Evolutionary conservation across 257 asterid genomes (phyloP).

Genomic region (Przewalskia tangutica): DNA sequence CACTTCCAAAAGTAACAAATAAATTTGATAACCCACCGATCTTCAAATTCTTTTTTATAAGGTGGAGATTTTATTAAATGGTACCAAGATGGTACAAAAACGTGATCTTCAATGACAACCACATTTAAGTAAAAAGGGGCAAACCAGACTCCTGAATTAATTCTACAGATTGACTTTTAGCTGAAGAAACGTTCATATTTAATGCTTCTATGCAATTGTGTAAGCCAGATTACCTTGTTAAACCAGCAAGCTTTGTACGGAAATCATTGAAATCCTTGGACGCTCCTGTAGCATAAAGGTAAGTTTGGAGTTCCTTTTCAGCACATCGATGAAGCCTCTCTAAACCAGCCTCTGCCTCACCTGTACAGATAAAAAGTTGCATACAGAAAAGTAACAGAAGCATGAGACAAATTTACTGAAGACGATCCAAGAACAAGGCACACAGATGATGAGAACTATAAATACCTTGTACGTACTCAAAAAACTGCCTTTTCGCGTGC

Average conservation of each 20-base stretch:
- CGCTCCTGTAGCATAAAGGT: slow-evolving; percentile 48
- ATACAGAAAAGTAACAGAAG: background rate
- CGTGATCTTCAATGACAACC: background rate
- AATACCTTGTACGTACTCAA: slow-evolving; percentile 95
- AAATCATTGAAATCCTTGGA: slow-evolving; percentile 80
- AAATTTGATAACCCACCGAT: background rate
- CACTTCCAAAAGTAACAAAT: background rate
- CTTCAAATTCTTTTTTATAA: background rate
- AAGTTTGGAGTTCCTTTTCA: slow-evolving; percentile 71
- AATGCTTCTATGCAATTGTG: background rate
- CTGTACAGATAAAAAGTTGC: slow-evolving; percentile 26
- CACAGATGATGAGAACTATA: background rate
- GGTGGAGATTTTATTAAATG: too few relatives aligned
- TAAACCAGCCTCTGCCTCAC: slow-evolving; percentile 97
- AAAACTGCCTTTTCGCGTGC: slow-evolving; percentile 61
- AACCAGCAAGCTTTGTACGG: slow-evolving; percentile 91
- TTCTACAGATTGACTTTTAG: background rate
- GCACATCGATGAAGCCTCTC: slow-evolving; percentile 99
- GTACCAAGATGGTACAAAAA: too few relatives aligned
- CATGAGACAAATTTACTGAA: background rate
- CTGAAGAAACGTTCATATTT: background rate
- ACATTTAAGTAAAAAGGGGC: background rate
- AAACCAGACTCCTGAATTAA: background rate
- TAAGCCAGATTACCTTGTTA: slow-evolving; percentile 58
- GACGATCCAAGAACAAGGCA: background rate